phyloP scores from a whole-genome alignment of 192 early-diverging fungal genomes.

The Backusella australiensis region DNA sequence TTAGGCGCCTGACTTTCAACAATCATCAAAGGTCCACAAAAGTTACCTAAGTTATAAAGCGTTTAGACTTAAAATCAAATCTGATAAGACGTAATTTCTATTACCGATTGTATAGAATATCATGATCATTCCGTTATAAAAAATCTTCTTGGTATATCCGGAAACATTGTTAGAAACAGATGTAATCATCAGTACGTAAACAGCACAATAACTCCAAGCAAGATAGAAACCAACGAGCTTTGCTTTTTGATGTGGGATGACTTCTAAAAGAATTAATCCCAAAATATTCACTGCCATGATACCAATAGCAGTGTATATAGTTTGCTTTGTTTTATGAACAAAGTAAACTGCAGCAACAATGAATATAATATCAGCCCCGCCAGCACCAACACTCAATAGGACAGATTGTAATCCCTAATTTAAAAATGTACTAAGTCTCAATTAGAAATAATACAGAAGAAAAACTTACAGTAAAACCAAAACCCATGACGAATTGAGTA shows the following conservation, averaged over 20 bases:
- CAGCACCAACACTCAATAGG: constrained; percentile 16
- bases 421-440: not conserved
- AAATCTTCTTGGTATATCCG: constrained; percentile 33
- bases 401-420: constrained; percentile 23
- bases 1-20: constrained; percentile 3
- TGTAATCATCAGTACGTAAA: constrained; percentile 17
- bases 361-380: constrained; percentile 16
- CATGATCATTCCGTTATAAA: constrained; percentile 20
- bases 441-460: not conserved
- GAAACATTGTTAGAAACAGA: constrained; percentile 24
- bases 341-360: constrained; percentile 10
- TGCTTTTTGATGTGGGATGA: constrained; percentile 9
- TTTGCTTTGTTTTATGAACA: constrained; percentile 6
- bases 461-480: constrained; percentile 28
- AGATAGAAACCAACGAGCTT: constrained; percentile 27
- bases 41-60: constrained; percentile 9
- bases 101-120: constrained; percentile 19
- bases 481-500: constrained; percentile 13
- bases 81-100: not conserved
- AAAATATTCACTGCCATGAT: constrained; percentile 20
- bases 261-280: constrained; percentile 21
- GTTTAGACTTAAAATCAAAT: not conserved
- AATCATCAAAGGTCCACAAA: constrained; percentile 20
- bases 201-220: constrained; percentile 15
- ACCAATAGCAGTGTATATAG: constrained; percentile 17